phyloP scores from a whole-genome alignment of 106 monocot genomes.

The Phalaenopsis aphrodite region DNA sequence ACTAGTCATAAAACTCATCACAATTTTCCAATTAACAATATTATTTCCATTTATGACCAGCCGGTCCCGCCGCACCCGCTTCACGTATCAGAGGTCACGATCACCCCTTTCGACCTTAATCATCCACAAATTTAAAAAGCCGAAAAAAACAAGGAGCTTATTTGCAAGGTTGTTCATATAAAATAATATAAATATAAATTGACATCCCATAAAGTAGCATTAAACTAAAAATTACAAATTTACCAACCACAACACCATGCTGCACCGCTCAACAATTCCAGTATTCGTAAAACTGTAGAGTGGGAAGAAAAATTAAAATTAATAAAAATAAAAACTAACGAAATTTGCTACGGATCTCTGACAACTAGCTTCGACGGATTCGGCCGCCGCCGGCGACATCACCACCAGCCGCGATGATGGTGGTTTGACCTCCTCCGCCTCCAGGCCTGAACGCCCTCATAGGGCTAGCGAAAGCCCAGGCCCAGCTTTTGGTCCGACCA shows the following conservation, averaged over 20 bases:
- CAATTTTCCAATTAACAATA: no score
- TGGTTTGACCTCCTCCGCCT: background rate
- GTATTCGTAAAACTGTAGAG: background rate
- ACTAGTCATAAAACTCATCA: no score
- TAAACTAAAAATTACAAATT: no score
- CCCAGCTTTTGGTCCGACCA: constrained; percentile 41
- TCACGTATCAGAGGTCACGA: no score
- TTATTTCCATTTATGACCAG: no score
- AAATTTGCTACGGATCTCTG: background rate
- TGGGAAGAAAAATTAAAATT: background rate
- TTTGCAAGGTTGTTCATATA: no score
- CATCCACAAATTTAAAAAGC: no score
- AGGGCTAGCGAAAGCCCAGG: constrained; percentile 67
- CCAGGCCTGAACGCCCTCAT: constrained; percentile 57
- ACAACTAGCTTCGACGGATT: background rate
- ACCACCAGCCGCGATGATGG: background rate
- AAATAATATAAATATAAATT: no score
- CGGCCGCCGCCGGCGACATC: background rate
- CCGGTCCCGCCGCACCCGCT: no score
- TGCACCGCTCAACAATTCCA: background rate
- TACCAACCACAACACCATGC: background rate
- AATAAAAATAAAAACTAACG: background rate
- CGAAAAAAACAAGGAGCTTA: no score
- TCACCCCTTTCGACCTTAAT: no score
- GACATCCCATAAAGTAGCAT: no score